Evolutionary conservation across 495 filamentous ascomycete species (phyloP).

Genomic region (Neurospora sp.): DNA sequence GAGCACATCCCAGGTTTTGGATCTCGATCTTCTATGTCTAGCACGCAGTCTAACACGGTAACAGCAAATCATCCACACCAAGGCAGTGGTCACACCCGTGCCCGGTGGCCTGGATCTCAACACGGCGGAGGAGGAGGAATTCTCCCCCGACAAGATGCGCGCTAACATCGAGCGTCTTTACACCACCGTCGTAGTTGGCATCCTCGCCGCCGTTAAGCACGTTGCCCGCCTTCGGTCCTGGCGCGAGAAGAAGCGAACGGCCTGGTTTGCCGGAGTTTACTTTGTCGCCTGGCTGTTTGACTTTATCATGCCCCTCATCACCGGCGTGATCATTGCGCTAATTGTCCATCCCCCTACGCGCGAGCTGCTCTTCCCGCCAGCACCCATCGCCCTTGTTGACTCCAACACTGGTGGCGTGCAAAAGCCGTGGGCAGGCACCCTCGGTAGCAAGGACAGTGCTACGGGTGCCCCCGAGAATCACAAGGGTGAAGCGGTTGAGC

Average conservation of each 20-base stretch:
- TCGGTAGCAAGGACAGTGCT: conserved; percentile 67
- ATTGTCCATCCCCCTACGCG: conserved; percentile 59
- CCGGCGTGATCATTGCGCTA: conserved; percentile 48
- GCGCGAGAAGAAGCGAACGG: conserved; percentile 61
- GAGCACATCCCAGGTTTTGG: too few species aligned
- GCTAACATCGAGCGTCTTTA: conserved; percentile 77
- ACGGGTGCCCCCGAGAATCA: conserved; percentile 78
- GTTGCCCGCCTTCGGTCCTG: conserved; percentile 70
- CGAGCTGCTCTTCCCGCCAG: conserved; percentile 61
- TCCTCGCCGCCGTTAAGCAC: conserved; percentile 61
- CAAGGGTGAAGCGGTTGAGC: conserved; percentile 79
- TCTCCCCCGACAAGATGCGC: conserved; percentile 77
- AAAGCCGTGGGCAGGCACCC: conserved; percentile 57
- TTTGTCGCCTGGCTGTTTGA: conserved; percentile 66
- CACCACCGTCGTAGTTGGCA: conserved; percentile 64
- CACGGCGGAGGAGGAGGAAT: conserved; percentile 72
- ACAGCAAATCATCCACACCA: conserved; percentile 84
- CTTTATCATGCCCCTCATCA: conserved; percentile 54
- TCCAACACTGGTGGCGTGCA: conserved; percentile 53
- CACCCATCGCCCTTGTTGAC: conserved; percentile 56
- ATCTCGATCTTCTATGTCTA: too few species aligned
- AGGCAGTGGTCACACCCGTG: conserved; percentile 44
- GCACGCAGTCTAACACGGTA: too few species aligned
- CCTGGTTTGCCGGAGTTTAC: conserved; percentile 58
- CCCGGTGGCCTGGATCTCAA: conserved; percentile 64